Base-by-base conservation (phyloP, 2,329 filamentous ascomycete species). In the Clonostachys solani region DNA sequence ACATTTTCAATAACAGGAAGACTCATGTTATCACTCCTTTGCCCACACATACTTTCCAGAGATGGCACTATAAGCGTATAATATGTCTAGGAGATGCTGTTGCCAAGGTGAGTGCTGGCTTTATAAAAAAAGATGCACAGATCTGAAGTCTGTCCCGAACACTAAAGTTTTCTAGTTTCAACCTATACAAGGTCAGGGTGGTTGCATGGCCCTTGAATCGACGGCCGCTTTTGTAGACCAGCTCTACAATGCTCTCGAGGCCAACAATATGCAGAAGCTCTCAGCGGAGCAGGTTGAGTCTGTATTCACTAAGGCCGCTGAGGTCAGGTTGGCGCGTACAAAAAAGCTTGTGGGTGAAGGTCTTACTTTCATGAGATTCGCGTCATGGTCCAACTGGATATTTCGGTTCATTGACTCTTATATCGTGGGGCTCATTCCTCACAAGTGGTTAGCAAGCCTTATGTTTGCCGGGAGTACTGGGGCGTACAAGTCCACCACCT, bases 41-140 rank as follows among this genome's bases (percentile, higher is more conserved):
- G 1, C 61, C 61, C 12, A 63, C 67, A 36, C 46, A 58, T 13
- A 58, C 63, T 4, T 61, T 68, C 16, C 50, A 62, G 12, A 57
- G 61, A 35, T 73, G 69, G 64, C 60, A 66, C 43, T 69, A 61
- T 40, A 58, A 61, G 13, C 55, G 71, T 10, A 62, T 69, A 4
- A 58, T 73, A 2, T 54, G 61, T 2, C 59, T 73, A 6, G 70
- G 69, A 1, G 71, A 73, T 51, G 59, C 69, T 2, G 65, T 61
- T 7, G 68, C 73, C 50, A 73, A 72, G 60, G 65, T 46, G 42
- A 5, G 44, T n/a, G 36, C 36, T n/a, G 15, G 15, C 4, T n/a
- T 38, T 15, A 15, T 38, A 17, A 5, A 38, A 8, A 9, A 38
- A n/a, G 12, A 5, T 18, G 15, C 15, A 38, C 2, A n/a, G 12